These are phyloP conservation scores for Colletotrichum shisoi DNA, from an alignment of 2,329 filamentous ascomycete species.

Conservation along the genomic window DNA sequence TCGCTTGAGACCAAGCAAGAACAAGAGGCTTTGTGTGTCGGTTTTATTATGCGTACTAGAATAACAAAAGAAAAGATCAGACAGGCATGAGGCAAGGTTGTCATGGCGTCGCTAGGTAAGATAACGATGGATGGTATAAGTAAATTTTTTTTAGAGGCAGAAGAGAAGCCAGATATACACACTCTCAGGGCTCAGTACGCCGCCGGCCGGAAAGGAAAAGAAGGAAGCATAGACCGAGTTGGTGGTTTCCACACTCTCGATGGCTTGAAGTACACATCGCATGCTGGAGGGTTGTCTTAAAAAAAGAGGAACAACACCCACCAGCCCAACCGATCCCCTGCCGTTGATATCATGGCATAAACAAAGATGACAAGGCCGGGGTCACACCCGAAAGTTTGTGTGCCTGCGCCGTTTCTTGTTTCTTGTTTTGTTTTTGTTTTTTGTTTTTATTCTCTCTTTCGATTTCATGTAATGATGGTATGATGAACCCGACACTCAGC, in stretches of 20 bases:
- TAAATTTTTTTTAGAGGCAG: background rate
- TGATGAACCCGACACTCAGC: conserved; percentile 19
- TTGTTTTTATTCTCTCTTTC: background rate
- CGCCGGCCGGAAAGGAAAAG: background rate
- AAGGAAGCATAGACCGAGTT: background rate
- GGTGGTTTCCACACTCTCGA: background rate
- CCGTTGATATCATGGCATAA: conserved; percentile 36
- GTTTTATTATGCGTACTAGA: background rate
- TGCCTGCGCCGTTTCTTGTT: background rate
- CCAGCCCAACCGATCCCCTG: conserved; percentile 2
- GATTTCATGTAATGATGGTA: background rate
- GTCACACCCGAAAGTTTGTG: background rate
- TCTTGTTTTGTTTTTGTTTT: background rate
- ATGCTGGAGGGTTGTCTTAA: conserved; percentile 33
- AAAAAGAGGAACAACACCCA: conserved; percentile 13
- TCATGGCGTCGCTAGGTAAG: background rate
- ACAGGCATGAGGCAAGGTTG: background rate
- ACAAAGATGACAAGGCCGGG: conserved; percentile 4
- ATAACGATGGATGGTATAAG: conserved; percentile 1
- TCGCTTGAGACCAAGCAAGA: conserved; percentile 4
- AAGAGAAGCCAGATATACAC: background rate
- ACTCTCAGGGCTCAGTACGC: conserved; percentile 2
- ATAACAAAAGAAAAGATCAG: background rate
- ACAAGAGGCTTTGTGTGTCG: background rate
- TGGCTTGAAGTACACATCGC: conserved; percentile 21